Evolutionary conservation across 805 yeast genomes (phyloP).

Genomic region (Kurtzmaniella fragi): DNA sequence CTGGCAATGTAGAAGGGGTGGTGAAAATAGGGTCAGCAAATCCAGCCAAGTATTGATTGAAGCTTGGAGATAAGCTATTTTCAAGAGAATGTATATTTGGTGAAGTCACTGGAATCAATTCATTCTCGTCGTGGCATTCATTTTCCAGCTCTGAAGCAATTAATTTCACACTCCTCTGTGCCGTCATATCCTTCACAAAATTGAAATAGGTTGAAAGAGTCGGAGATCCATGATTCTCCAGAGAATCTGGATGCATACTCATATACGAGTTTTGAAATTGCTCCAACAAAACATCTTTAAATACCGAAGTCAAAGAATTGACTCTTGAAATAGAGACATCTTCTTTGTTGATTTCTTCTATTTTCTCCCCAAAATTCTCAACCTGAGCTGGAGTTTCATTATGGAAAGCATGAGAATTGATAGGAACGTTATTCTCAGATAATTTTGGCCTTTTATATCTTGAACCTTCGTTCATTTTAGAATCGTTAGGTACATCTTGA

Average conservation of each 20-base stretch:
- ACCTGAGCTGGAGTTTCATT: too few relatives aligned
- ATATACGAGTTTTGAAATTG: background rate
- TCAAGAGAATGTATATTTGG: background rate
- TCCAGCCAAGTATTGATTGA: conserved; percentile 19
- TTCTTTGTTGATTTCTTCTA: too few relatives aligned
- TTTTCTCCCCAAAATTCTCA: too few relatives aligned
- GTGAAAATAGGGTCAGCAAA: conserved; percentile 4
- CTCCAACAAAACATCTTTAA: background rate
- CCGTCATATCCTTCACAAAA: conserved; percentile 20
- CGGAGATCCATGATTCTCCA: conserved; percentile 5
- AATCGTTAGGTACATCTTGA: too few relatives aligned
- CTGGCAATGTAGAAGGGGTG: conserved; percentile 16
- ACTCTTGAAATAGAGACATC: too few relatives aligned
- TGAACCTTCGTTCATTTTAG: too few relatives aligned
- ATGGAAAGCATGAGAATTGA: too few relatives aligned
- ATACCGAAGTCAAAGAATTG: too few relatives aligned
- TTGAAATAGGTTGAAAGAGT: conserved; percentile 21
- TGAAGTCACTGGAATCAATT: background rate
- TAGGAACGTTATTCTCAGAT: too few relatives aligned
- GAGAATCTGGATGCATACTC: background rate
- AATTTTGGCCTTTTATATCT: too few relatives aligned
- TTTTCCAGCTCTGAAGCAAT: conserved; percentile 1
- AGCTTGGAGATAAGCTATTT: background rate
- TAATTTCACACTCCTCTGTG: conserved; percentile 5
- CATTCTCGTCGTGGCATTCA: conserved; percentile 2